Evolutionary conservation across 768 basidiomycete genomes (phyloP), one percentile per base, ranked within the genome.

Genomic region (Mycena maculata): DNA sequence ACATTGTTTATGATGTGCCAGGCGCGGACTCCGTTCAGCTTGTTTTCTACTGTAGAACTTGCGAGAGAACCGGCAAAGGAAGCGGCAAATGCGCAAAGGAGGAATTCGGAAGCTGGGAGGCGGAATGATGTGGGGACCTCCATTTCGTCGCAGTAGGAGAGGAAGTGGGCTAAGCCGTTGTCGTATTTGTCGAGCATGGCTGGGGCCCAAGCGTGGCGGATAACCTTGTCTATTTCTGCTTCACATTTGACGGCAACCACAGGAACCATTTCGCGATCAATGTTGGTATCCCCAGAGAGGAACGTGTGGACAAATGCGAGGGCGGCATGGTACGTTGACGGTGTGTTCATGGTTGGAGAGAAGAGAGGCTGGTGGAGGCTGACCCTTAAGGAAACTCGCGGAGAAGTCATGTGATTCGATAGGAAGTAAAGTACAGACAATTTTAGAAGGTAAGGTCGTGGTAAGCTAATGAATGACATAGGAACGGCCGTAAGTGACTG

Each of bases 1-100:
- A 71, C 31, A 10, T 69, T 42, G 31, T 82, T 76, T 15, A 72
- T 31, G 22, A 74, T 64, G 48, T 83, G 82, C 79, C 80, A 83
- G 0, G 78, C 76, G 9, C 72, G 75, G 4, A 82, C 23, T 0
- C 65, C 80, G 11, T 67, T 53, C 3, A 80, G 45, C n/a, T 77
- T 67, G 25, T 72, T 73, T 3, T 62, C 45, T 16, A 76, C 58
- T 0, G 78, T 70, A 0, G 57, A 60, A 2, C 70, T 71, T 0
- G 77, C 70, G 22, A 64, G 39, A 0, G 20, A 4, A 4, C 78
- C 78, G 0, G 73, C 61, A 20, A 65, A 52, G 0, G 74, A 72
- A 0, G 78, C 71, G 0, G 75, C 73, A 47, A 78, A 83, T 2
- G 71, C 66, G 15, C 78, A 78, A 0, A 83, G 68, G 0, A 78